Evolutionary conservation across 495 filamentous ascomycete species (phyloP).

Genomic region (Astrothelium macrocarpum): DNA sequence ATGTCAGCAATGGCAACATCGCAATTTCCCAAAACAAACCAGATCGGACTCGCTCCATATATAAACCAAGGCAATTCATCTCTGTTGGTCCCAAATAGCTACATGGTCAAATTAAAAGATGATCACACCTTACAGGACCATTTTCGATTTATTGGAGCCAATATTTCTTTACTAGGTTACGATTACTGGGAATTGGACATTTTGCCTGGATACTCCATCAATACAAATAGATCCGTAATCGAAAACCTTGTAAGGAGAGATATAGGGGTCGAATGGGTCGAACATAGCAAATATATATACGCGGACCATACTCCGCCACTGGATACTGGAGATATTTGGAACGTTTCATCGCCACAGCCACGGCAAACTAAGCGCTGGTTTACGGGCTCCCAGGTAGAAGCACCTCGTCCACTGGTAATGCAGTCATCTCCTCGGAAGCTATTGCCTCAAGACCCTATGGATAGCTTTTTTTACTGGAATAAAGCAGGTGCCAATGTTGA

Average conservation of each 20-base stretch:
- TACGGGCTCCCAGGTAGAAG: neutral
- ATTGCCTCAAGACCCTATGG: neutral
- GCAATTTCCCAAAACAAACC: neutral
- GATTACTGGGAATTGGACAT: neutral
- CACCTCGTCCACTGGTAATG: neutral
- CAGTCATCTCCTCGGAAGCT: neutral
- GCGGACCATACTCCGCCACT: neutral
- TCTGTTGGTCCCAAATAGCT: neutral
- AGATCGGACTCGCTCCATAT: neutral
- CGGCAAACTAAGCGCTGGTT: neutral
- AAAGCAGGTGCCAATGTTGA: neutral
- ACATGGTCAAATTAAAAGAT: slow-evolving; percentile 1
- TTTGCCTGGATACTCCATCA: neutral
- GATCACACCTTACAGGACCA: neutral
- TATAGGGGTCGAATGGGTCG: neutral
- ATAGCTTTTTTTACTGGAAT: neutral
- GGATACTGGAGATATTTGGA: neutral
- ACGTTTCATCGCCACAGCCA: neutral
- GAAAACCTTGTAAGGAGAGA: neutral
- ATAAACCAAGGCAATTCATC: neutral
- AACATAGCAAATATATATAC: neutral
- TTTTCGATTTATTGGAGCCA: neutral
- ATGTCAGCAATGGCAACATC: neutral
- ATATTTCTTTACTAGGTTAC: neutral
- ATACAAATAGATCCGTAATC: neutral